Evolutionary conservation across 2,329 filamentous ascomycete genomes (phyloP).

Genomic region (Atkinsonella texensis): DNA sequence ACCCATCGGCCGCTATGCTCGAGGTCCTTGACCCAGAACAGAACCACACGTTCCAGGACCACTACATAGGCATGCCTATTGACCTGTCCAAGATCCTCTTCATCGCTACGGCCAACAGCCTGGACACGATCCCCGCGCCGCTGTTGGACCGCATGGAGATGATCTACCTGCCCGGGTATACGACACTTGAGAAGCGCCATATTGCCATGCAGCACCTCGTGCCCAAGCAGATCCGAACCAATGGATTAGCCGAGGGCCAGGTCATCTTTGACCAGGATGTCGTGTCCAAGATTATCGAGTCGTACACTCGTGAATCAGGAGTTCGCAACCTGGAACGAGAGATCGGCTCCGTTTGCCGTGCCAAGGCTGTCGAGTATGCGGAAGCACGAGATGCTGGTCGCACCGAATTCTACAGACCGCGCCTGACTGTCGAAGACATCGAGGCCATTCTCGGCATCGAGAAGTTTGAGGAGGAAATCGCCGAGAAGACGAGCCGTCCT

Average conservation of each 20-base stretch:
- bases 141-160: conserved; percentile 95
- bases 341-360: conserved; percentile 84
- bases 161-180: conserved; percentile 88
- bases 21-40: conserved; percentile 97
- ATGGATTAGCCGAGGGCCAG: conserved; percentile 68
- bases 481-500: conserved; percentile 70
- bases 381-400: conserved; percentile 70
- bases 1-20: conserved; percentile 93
- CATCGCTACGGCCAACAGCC: conserved; percentile 88
- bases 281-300: conserved; percentile 88
- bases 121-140: conserved; percentile 91
- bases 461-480: conserved; percentile 89
- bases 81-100: conserved; percentile 95
- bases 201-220: conserved; percentile 91
- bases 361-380: conserved; percentile 89
- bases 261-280: conserved; percentile 71
- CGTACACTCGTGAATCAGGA: conserved; percentile 91
- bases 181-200: conserved; percentile 89
- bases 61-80: conserved; percentile 92
- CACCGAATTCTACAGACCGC: conserved; percentile 58
- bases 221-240: conserved; percentile 86
- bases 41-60: conserved; percentile 88
- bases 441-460: conserved; percentile 89
- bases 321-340: conserved; percentile 95
- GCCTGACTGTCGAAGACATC: conserved; percentile 65